Conservation (phyloP, 768 basidiomycete species). For the Leucogyrophana mollusca region DNA sequence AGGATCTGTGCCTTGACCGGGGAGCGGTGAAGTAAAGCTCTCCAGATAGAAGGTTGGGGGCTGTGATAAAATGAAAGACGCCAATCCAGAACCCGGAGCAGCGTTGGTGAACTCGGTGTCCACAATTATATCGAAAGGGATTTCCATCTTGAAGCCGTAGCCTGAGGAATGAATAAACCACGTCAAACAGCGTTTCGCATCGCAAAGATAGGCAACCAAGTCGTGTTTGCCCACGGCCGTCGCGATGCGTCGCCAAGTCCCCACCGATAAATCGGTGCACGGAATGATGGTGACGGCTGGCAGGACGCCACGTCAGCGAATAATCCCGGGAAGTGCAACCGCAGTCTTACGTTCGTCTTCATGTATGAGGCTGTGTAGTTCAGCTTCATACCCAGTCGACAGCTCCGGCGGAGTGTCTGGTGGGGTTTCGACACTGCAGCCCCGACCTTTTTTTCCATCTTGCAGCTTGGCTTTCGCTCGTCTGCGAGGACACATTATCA, state of each 20-base stretch:
- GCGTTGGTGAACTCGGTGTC: slow-evolving; percentile 56
- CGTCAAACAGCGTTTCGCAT: slow-evolving; percentile 59
- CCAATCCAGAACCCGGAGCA: slow-evolving; percentile 55
- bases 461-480: slow-evolving; percentile 81
- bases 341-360: slow-evolving; percentile 69
- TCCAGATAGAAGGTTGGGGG: slow-evolving; percentile 74
- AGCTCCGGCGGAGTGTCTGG: slow-evolving; percentile 54
- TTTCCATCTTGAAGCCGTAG: slow-evolving; percentile 82
- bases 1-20: slow-evolving; percentile 26
- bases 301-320: slow-evolving; percentile 1
- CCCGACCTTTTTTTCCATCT: slow-evolving; percentile 51
- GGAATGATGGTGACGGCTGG: slow-evolving; percentile 75
- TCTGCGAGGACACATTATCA: slow-evolving; percentile 33
- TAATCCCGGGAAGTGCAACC: not conserved
- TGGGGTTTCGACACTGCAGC: slow-evolving; percentile 34
- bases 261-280: slow-evolving; percentile 71
- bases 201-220: slow-evolving; percentile 74
- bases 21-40: slow-evolving; percentile 30
- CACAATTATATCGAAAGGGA: slow-evolving; percentile 64
- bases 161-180: slow-evolving; percentile 81
- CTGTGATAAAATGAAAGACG: slow-evolving; percentile 61
- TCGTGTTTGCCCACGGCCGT: slow-evolving; percentile 55
- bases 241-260: slow-evolving; percentile 75
- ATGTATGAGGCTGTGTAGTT: slow-evolving; percentile 65
- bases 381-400: slow-evolving; percentile 51